Percentiles rank a stretch among this genome's conserved stretches.
phyloP scores from a whole-genome alignment of 176 grass and related monocot species.

The Areca catechu region DNA sequence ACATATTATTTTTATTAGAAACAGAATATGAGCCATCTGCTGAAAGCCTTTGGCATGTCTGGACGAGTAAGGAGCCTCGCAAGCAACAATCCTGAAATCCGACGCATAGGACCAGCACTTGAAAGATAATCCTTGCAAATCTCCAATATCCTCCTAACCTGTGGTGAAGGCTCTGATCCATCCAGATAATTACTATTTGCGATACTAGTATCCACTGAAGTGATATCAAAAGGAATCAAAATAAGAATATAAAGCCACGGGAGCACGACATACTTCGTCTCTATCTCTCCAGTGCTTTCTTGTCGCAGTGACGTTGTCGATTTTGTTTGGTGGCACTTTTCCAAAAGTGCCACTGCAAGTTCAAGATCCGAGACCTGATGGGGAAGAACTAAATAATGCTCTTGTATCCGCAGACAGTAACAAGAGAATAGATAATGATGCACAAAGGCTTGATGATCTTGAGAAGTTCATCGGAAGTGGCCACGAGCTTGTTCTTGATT shows the following conservation, averaged over 20 bases:
- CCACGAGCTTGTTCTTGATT: slow-evolving; percentile 83
- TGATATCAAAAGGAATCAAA: slow-evolving; percentile 95
- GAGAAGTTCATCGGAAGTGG: slow-evolving; percentile 35
- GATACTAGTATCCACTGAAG: slow-evolving; percentile 79
- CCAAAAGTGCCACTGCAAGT: slow-evolving; percentile 63
- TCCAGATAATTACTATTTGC: slow-evolving; percentile 25
- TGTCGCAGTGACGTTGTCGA: slow-evolving; percentile 48
- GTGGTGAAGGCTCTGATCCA: slow-evolving; percentile 37
- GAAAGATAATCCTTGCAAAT: slow-evolving; percentile 93
- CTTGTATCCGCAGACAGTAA: slow-evolving; percentile 89
- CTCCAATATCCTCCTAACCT: slow-evolving; percentile 79
- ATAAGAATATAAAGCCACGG: slow-evolving; percentile 99
- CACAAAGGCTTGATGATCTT: slow-evolving; percentile 73
- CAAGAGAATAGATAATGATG: slow-evolving; percentile 87
- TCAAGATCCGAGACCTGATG: slow-evolving; percentile 98
- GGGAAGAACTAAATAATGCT: slow-evolving; percentile 81
- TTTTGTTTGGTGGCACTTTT: slow-evolving; percentile 54
- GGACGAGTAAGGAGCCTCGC: slow-evolving; percentile 91
- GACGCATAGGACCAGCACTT: slow-evolving; percentile 93
- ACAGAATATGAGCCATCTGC: no score
- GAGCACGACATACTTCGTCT: slow-evolving; percentile 79
- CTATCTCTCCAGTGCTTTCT: slow-evolving; percentile 98
- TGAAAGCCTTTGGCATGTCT: slow-evolving; percentile 74
- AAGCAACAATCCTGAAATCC: slow-evolving; percentile 84
- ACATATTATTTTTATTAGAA: no score